These are phyloP conservation scores for Crepidotus variabilis DNA, from an alignment of 768 basidiomycete genomes.

Conservation along the genomic window DNA sequence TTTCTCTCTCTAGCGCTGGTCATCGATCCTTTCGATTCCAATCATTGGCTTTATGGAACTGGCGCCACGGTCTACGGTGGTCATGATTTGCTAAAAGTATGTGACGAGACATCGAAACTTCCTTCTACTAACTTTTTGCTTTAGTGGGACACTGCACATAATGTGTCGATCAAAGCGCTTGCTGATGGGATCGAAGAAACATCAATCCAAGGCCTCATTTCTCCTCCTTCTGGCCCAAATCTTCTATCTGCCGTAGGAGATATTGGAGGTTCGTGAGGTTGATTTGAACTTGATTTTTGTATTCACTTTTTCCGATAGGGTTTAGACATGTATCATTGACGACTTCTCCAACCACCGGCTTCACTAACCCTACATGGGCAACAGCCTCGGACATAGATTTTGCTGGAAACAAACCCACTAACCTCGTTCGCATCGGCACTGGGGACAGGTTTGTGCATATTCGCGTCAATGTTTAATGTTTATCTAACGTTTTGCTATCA, in stretches of 20 bases:
- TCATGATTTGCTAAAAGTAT: conserved; percentile 42
- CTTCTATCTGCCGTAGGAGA: conserved; percentile 57
- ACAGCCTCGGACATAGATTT: conserved; percentile 49
- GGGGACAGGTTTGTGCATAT: conserved; percentile 34
- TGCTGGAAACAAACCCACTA: conserved; percentile 46
- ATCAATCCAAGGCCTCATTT: conserved; percentile 52
- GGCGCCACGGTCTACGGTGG: conserved; percentile 63
- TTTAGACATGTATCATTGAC: conserved; percentile 44
- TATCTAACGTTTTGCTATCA: conserved; percentile 9
- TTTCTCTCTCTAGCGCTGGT: conserved; percentile 31
- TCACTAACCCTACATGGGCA: conserved; percentile 44
- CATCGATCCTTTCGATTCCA: conserved; percentile 65
- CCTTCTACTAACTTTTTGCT: not conserved
- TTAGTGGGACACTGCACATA: conserved; percentile 58
- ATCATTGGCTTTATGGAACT: conserved; percentile 72
- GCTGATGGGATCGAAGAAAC: conserved; percentile 69
- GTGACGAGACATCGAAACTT: not conserved
- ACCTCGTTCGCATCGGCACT: conserved; percentile 51
- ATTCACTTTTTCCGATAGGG: conserved; percentile 23
- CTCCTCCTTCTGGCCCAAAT: conserved; percentile 54
- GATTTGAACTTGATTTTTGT: not conserved
- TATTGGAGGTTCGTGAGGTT: conserved; percentile 37
- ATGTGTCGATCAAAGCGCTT: conserved; percentile 54
- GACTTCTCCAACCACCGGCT: conserved; percentile 33
- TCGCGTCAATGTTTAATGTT: not conserved